Percentiles rank a stretch among this genome's conserved stretches.
phyloP scores from a whole-genome alignment of 371 early-diverging fungal genomes.

The Pancytospora philotis region DNA sequence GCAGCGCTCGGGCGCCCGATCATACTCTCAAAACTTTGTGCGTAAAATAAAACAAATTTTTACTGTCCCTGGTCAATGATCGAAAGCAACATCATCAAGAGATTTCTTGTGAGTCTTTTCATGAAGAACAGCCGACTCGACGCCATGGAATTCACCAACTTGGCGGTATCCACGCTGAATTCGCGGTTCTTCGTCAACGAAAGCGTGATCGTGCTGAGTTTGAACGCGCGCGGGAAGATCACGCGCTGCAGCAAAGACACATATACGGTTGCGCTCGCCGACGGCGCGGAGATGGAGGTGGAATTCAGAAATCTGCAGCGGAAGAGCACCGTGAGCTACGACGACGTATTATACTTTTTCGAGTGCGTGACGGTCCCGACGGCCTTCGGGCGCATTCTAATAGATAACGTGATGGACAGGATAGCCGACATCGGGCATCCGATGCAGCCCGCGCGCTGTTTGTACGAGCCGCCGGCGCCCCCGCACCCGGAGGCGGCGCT shows the following conservation, averaged over 20 bases:
- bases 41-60: constrained; percentile 3
- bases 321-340: constrained; percentile 24
- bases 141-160: constrained; percentile 23
- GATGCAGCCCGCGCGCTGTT: not conserved
- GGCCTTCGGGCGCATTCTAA: constrained; percentile 40
- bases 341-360: constrained; percentile 46
- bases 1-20: no score
- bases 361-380: constrained; percentile 35
- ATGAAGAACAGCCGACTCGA: constrained; percentile 25
- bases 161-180: constrained; percentile 20
- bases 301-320: constrained; percentile 29
- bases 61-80: constrained; percentile 24
- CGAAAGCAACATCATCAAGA: constrained; percentile 47
- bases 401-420: constrained; percentile 46
- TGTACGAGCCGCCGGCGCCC: not conserved
- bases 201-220: constrained; percentile 33
- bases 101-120: constrained; percentile 43
- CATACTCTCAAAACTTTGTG: no score
- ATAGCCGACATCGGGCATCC: not conserved
- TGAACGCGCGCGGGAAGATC: constrained; percentile 31
- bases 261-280: constrained; percentile 13
- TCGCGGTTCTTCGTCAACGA: constrained; percentile 45
- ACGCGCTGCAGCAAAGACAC: constrained; percentile 18
- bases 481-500: not conserved
- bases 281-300: constrained; percentile 23